A percentile compares a stretch with the other conserved stretches of the same genome.
Evolutionary conservation across 2,329 filamentous ascomycete genomes (phyloP).

Genomic region (Sporothrix curviconia): DNA sequence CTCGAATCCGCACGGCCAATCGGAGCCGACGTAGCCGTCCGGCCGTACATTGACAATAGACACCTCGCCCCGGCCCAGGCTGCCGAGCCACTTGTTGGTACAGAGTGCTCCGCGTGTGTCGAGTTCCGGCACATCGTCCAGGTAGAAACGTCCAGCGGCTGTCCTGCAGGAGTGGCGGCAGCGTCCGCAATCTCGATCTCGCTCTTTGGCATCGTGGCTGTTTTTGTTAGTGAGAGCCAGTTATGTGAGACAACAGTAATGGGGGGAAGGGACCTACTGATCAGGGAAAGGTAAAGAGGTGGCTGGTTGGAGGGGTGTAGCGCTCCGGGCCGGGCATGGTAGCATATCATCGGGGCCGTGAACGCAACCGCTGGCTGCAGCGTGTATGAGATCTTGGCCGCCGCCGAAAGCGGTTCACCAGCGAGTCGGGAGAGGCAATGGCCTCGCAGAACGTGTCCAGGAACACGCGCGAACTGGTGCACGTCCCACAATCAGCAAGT

Average conservation of each 20-base stretch:
- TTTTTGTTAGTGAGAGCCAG: constrained; percentile 24
- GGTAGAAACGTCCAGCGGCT: constrained; percentile 67
- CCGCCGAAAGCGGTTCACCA: constrained; percentile 52
- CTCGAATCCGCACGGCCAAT: constrained; percentile 48
- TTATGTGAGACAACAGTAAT: background rate
- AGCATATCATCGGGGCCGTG: constrained; percentile 57
- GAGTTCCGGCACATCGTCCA: constrained; percentile 56
- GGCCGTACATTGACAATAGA: constrained; percentile 63
- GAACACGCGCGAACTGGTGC: constrained; percentile 44
- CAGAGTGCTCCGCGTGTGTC: constrained; percentile 47
- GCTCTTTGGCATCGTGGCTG: constrained; percentile 53
- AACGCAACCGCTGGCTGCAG: constrained; percentile 54
- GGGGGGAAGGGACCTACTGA: constrained; percentile 44
- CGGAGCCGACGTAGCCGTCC: constrained; percentile 68
- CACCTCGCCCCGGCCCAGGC: constrained; percentile 48
- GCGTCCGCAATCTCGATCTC: constrained; percentile 59
- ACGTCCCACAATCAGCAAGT: constrained; percentile 63
- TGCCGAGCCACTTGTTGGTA: constrained; percentile 64
- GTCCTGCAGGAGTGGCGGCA: constrained; percentile 55
- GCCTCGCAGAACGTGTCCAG: constrained; percentile 52
- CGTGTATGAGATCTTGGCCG: constrained; percentile 56
- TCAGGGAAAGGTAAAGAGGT: constrained; percentile 63
- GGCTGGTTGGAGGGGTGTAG: constrained; percentile 61
- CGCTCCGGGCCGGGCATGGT: constrained; percentile 59
- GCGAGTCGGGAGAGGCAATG: constrained; percentile 44